Evolutionary conservation across 768 basidiomycete species (phyloP).

Genomic region (Crassisporium funariophilum): DNA sequence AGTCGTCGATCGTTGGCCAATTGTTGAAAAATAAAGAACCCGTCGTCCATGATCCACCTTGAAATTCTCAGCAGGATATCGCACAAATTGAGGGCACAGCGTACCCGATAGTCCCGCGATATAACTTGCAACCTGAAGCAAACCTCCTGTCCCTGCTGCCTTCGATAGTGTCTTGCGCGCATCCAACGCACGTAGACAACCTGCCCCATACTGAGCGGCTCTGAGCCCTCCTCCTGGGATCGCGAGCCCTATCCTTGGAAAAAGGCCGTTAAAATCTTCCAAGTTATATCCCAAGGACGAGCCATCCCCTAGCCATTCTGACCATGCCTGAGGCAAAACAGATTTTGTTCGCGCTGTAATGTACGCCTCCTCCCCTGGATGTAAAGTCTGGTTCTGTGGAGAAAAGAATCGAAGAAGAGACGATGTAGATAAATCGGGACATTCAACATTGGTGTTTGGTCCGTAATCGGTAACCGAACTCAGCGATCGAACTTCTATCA

Average conservation of each 20-base stretch:
- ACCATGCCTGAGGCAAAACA: slow-evolving; percentile 53
- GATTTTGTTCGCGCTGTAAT: slow-evolving; percentile 41
- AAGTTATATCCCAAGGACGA: slow-evolving; percentile 55
- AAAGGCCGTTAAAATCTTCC: slow-evolving; percentile 38
- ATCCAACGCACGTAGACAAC: slow-evolving; percentile 59
- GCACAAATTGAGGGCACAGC: slow-evolving; percentile 12
- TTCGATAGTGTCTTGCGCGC: slow-evolving; percentile 60
- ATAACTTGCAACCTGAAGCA: slow-evolving; percentile 73
- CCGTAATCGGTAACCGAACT: slow-evolving; percentile 46
- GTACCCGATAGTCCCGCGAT: slow-evolving; percentile 66
- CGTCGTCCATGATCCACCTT: slow-evolving; percentile 70
- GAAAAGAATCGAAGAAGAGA: slow-evolving; percentile 55
- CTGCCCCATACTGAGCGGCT: slow-evolving; percentile 68
- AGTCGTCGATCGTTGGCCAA: slow-evolving; percentile 55
- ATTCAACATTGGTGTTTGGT: slow-evolving; percentile 47
- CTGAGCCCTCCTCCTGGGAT: slow-evolving; percentile 73
- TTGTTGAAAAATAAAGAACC: slow-evolving; percentile 66
- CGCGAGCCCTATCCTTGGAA: slow-evolving; percentile 62
- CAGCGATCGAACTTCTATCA: too few relatives aligned
- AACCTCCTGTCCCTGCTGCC: slow-evolving; percentile 61
- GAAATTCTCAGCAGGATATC: neutral
- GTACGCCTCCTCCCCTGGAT: slow-evolving; percentile 51
- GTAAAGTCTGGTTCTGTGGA: slow-evolving; percentile 51
- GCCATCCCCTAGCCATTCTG: slow-evolving; percentile 59
- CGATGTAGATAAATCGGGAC: slow-evolving; percentile 49